Conservation (phyloP, 495 filamentous ascomycete species). For the Penicillium ucsense region DNA sequence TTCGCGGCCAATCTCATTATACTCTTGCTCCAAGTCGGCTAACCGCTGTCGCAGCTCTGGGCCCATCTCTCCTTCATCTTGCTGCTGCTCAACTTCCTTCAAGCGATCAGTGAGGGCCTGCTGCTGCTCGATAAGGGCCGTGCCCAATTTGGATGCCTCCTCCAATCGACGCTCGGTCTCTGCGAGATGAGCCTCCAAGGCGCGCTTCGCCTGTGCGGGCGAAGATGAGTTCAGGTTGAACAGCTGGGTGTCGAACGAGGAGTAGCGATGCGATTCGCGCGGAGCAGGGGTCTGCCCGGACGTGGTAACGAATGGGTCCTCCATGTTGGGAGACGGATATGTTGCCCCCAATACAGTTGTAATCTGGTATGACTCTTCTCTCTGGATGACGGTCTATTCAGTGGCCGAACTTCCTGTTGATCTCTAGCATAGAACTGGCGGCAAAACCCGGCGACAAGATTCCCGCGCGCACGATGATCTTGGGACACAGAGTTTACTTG, state of each 20-base stretch:
- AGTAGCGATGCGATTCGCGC: constrained; percentile 58
- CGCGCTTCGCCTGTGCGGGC: constrained; percentile 75
- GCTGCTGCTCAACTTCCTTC: constrained; percentile 71
- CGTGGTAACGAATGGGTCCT: constrained; percentile 47
- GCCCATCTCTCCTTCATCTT: constrained; percentile 71
- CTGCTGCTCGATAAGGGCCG: constrained; percentile 73
- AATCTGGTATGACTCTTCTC: no score
- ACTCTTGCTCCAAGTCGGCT: constrained; percentile 82
- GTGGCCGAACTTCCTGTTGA: no score
- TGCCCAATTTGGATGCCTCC: constrained; percentile 81
- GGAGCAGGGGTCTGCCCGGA: constrained; percentile 24
- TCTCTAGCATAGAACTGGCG: no score
- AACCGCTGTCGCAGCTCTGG: constrained; percentile 77
- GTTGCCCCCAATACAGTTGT: no score
- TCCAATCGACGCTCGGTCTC: constrained; percentile 88
- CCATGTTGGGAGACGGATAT: constrained; percentile 28
- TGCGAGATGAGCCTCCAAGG: constrained; percentile 79
- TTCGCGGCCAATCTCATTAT: constrained; percentile 87
- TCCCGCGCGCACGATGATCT: constrained; percentile 12
- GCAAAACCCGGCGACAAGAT: neutral
- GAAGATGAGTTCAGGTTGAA: constrained; percentile 71
- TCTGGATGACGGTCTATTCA: no score
- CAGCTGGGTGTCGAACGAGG: constrained; percentile 66
- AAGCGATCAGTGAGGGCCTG: constrained; percentile 70
- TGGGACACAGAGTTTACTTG: constrained; percentile 3